Evolutionary conservation across 441 rosid genomes (phyloP), one percentile per base, ranked within the genome.

Genomic region (Gossypium trilobum): DNA sequence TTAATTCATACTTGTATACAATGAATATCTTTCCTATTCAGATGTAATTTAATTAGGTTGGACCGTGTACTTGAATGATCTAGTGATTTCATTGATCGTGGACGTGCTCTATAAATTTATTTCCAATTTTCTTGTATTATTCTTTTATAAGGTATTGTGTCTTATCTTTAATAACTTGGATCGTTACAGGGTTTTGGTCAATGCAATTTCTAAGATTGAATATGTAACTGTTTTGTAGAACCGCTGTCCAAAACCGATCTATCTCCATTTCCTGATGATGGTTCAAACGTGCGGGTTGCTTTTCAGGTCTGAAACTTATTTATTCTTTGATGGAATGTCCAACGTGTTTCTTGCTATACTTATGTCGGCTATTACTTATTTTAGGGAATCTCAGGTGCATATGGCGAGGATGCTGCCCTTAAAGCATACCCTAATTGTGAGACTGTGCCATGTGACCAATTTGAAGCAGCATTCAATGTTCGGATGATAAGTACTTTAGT

Each of bases 321-420:
- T 17, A 9, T 63, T 77, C 27, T 70, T 66, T 42, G 68, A 48
- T 66, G 58, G 39, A 60, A 44, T 59, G 36, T 71, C 61, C 22
- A 56, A 25, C 31, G 13, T 13, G 1, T 75, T 57, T 77, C 63
- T 46, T 52, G 56, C 20, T 60, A 20, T 79, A 46, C 58, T 75
- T 66, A 46, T 46, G 51, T 66, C 69, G 76, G 31, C 72, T 52
- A 44, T 75, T 78, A 66, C 36, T 57, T 0, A 63, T 71, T 82
- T 61, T 77, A 95, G 99, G 98, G 99, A 14, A 79, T 88, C 74
- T 85, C 94, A 3, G 99, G 99, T 78, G 94, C 96, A 42, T 92
- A 91, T 76, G 87, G 97, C 27, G 99, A 95, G 88, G 86, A 88
- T 76, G 99, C 99, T 8, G 98, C 97, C 31, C 79, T 84, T 70